Percentiles rank a stretch among this genome's conserved stretches.
Conservation (phyloP, 805 yeast genomes). For the Teunomyces kruisii region DNA sequence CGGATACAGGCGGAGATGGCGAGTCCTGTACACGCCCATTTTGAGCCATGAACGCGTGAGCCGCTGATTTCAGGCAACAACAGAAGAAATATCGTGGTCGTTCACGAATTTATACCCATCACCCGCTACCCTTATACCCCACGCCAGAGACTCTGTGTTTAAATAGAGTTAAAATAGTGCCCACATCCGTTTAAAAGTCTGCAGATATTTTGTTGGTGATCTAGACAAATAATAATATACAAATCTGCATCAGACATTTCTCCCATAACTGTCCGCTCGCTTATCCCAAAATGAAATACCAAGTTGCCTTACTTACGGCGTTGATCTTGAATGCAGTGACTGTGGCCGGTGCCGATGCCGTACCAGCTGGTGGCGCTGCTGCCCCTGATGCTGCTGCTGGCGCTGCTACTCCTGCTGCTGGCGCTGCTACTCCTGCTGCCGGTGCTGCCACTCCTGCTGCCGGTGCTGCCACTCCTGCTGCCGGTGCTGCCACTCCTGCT, state of each 20-base stretch:
- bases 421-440: constrained; percentile 14
- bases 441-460: constrained; percentile 7
- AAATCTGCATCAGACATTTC: neutral
- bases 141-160: neutral
- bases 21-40: neutral
- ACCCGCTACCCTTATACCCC: neutral
- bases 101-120: neutral
- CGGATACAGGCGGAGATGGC: too few relatives aligned
- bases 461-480: constrained; percentile 9
- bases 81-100: neutral
- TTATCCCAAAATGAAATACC: constrained; percentile 2
- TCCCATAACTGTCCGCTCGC: neutral
- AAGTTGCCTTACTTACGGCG: constrained; percentile 8
- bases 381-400: constrained; percentile 13
- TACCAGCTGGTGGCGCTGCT: constrained; percentile 7
- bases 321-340: constrained; percentile 7
- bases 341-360: constrained; percentile 5
- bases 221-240: neutral
- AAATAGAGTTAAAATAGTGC: neutral
- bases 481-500: constrained; percentile 8
- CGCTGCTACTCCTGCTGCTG: constrained; percentile 12
- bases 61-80: neutral
- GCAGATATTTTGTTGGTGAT: neutral
- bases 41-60: neutral
- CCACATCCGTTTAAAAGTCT: neutral